These are phyloP conservation scores for Trichocomaceae sp. DNA, from an alignment of 2,329 filamentous ascomycete genomes.

Conservation along the genomic window DNA sequence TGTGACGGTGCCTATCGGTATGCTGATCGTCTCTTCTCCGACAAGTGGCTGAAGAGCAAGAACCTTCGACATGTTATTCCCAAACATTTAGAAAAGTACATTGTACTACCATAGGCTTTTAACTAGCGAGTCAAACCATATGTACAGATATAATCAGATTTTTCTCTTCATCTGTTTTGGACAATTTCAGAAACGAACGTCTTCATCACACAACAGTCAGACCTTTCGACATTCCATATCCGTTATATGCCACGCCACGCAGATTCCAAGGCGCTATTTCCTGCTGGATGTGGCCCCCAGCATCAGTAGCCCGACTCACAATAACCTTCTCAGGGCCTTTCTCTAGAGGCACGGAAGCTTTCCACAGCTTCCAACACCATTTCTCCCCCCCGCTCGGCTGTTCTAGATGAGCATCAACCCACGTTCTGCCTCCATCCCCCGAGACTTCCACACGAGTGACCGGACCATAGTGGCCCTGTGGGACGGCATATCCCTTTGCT, in stretches of 20 bases:
- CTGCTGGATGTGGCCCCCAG: conserved; percentile 46
- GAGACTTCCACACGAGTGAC: conserved; percentile 50
- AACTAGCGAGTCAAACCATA: not conserved
- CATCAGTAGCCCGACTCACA: conserved; percentile 51
- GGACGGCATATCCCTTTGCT: conserved; percentile 52
- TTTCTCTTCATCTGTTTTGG: not conserved
- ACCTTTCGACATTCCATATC: conserved; percentile 49
- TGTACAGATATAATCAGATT: conserved; percentile 7
- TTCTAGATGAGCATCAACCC: conserved; percentile 43
- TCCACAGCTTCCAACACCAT: conserved; percentile 55
- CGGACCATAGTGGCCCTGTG: conserved; percentile 47
- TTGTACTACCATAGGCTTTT: conserved; percentile 61
- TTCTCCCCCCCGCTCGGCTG: conserved; percentile 29
- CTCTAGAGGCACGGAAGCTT: conserved; percentile 16
- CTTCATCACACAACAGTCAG: conserved; percentile 36
- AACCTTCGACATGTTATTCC: conserved; percentile 74
- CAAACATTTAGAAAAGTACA: conserved; percentile 82
- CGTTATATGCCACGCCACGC: conserved; percentile 55
- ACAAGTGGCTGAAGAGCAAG: conserved; percentile 85
- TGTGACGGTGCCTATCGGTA: conserved; percentile 98
- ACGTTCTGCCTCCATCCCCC: conserved; percentile 44
- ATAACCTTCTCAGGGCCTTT: conserved; percentile 40
- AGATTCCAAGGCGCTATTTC: conserved; percentile 51
- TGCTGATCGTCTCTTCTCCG: conserved; percentile 85
- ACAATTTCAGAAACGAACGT: not conserved